Evolutionary conservation across 176 grass and related monocot species (phyloP).

Genomic region (Pontederia crassipes): DNA sequence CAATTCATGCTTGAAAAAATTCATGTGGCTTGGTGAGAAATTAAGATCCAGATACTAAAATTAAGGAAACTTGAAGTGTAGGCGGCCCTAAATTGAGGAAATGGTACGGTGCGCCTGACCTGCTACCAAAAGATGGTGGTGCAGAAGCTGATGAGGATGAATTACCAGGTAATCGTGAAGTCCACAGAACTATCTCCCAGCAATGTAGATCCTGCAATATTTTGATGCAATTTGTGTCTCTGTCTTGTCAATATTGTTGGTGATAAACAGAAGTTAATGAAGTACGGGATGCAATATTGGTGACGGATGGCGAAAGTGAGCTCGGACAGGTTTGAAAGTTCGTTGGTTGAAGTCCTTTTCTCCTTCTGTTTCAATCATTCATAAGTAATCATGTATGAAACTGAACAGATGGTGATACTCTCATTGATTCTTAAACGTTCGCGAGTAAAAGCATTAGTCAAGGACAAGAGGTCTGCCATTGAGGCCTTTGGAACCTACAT

Average conservation of each 20-base stretch:
- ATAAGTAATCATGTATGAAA: neutral
- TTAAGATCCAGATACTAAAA: neutral
- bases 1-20: too few relatives aligned
- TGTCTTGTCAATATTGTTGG: constrained; percentile 25
- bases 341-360: neutral
- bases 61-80: constrained; percentile 22
- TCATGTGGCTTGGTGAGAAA: too few relatives aligned
- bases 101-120: constrained; percentile 83
- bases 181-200: neutral
- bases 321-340: constrained; percentile 51
- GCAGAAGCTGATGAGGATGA: constrained; percentile 42
- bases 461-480: constrained; percentile 62
- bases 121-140: constrained; percentile 62
- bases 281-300: constrained; percentile 56
- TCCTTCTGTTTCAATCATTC: neutral
- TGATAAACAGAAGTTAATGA: constrained; percentile 49
- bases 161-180: constrained; percentile 37
- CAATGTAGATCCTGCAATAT: neutral
- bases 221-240: constrained; percentile 10
- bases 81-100: constrained; percentile 91
- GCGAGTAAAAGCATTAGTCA: constrained; percentile 87
- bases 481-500: constrained; percentile 90
- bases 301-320: constrained; percentile 81
- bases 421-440: constrained; percentile 78
- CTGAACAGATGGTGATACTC: constrained; percentile 74